Evolutionary conservation across 2,329 filamentous ascomycete genomes (phyloP).

Genomic region (Emergomyces pasteurianus): DNA sequence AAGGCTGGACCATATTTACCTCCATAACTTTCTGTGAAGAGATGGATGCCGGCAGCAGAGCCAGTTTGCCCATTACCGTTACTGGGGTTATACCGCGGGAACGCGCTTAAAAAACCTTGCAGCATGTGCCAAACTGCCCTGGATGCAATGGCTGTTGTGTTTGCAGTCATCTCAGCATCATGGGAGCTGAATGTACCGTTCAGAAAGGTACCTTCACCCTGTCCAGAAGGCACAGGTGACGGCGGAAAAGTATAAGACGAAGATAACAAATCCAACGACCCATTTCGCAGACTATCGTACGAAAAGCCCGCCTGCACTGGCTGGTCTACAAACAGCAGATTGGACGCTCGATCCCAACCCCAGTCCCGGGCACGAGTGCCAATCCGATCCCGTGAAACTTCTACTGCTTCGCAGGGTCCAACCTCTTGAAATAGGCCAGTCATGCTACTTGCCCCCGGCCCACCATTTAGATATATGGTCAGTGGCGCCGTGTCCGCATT

Average conservation of each 20-base stretch:
- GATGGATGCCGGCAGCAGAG: conserved; percentile 25
- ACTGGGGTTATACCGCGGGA: conserved; percentile 48
- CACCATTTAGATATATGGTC: conserved; percentile 36
- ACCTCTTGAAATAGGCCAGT: conserved; percentile 32
- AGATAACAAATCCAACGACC: conserved; percentile 10
- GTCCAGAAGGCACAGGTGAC: conserved; percentile 32
- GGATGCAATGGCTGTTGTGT: conserved; percentile 41
- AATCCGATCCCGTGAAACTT: conserved; percentile 24
- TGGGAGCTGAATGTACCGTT: conserved; percentile 43
- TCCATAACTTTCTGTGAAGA: conserved; percentile 37
- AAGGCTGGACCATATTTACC: conserved; percentile 34
- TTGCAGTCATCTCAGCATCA: conserved; percentile 33
- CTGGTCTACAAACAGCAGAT: conserved; percentile 60
- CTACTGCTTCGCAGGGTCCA: conserved; percentile 31
- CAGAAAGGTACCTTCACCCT: conserved; percentile 25
- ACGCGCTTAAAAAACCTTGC: conserved; percentile 50
- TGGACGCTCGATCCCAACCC: conserved; percentile 46
- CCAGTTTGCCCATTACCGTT: conserved; percentile 23
- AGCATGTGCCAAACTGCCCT: conserved; percentile 47
- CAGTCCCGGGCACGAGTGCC: conserved; percentile 35
- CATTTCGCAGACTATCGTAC: conserved; percentile 8
- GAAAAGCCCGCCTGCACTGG: conserved; percentile 43
- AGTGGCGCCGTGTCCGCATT: conserved; percentile 32
- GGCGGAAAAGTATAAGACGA: conserved; percentile 5
- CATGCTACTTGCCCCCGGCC: conserved; percentile 34